Evolutionary conservation across 306 rosid genomes (phyloP).

Genomic region (Citrullus amarus): DNA sequence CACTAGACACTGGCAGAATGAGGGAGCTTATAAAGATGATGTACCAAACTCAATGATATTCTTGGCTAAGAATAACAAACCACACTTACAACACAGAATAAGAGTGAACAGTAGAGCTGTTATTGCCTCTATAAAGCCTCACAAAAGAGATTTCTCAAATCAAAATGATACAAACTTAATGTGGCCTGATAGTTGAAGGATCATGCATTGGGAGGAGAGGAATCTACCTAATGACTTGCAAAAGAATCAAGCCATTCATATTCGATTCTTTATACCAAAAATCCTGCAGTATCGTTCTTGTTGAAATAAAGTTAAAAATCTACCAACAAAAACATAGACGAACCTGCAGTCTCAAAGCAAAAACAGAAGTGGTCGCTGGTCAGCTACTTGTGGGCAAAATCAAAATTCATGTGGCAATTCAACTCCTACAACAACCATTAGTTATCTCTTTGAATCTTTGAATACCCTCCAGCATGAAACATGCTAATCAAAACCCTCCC

Average conservation of each 20-base stretch:
- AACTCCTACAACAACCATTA: conserved; percentile 22
- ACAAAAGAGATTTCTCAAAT: neutral
- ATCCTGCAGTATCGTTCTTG: neutral
- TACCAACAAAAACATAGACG: neutral
- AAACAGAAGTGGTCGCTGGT: neutral
- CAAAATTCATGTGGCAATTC: neutral
- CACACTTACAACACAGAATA: neutral
- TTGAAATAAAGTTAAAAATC: neutral
- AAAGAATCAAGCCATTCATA: neutral
- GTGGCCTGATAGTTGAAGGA: neutral
- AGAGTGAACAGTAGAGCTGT: neutral
- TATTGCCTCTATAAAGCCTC: neutral
- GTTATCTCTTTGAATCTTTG: conserved; percentile 30
- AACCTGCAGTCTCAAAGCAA: neutral
- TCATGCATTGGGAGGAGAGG: neutral
- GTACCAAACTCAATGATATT: neutral
- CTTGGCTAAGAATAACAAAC: neutral
- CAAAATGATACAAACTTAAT: conserved; percentile 1
- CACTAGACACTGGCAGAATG: neutral
- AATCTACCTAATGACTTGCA: neutral
- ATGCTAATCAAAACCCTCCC: conserved; percentile 18
- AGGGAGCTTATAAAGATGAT: neutral
- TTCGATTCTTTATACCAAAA: neutral
- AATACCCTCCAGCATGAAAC: conserved; percentile 15
- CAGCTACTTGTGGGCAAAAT: neutral